Evolutionary conservation across 257 asterid genomes (phyloP).

Genomic region (Agastache rugosa): DNA sequence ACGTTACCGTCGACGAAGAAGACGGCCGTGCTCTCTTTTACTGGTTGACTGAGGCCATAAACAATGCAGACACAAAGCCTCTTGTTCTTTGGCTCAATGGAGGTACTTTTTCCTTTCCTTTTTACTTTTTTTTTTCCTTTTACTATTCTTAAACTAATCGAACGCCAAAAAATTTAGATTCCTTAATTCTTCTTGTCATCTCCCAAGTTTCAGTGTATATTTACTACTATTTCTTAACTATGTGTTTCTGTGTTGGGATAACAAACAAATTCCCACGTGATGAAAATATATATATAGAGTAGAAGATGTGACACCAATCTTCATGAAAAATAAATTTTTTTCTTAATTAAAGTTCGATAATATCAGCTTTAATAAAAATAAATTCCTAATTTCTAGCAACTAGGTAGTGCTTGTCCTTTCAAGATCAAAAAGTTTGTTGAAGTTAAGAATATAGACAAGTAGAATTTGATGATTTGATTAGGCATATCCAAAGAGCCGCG

Average conservation of each 20-base stretch:
- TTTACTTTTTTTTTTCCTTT: not conserved
- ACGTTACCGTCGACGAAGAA: slow-evolving; percentile 62
- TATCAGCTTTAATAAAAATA: no score
- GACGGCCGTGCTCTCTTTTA: slow-evolving; percentile 78
- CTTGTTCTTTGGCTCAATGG: slow-evolving; percentile 92
- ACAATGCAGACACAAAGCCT: slow-evolving; percentile 53
- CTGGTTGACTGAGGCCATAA: slow-evolving; percentile 72
- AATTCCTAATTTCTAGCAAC: not conserved
- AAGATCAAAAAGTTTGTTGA: not conserved
- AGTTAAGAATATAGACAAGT: not conserved
- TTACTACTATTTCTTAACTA: no score
- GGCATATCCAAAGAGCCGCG: not conserved
- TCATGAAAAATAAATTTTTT: not conserved
- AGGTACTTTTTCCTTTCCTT: slow-evolving; percentile 44
- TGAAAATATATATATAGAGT: not conserved
- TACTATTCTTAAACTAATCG: not conserved
- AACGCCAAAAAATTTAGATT: not conserved
- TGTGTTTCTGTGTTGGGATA: no score
- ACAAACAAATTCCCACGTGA: not conserved
- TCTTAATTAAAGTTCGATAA: not conserved
- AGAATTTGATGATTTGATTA: not conserved
- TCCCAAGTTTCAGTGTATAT: no score
- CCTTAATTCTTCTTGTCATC: slow-evolving; percentile 2
- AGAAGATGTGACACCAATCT: not conserved
- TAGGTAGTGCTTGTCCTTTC: not conserved